phyloP scores from a whole-genome alignment of 2,329 filamentous ascomycete species.

The Chalaropsis thielavioides region DNA sequence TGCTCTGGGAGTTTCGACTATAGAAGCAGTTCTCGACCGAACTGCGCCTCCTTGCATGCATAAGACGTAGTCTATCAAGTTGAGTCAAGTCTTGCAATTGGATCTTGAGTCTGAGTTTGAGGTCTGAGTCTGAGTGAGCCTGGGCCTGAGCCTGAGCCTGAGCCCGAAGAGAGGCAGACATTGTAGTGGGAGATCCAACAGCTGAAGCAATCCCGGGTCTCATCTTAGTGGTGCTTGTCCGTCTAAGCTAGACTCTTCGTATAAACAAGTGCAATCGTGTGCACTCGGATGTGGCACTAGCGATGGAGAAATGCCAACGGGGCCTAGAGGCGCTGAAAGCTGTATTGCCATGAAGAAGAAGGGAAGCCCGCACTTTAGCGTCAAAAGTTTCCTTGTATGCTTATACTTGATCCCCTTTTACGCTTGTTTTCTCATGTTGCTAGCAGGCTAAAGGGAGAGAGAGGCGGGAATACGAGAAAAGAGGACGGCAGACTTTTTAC shows the following conservation, averaged over 20 bases:
- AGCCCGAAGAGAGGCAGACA: no score
- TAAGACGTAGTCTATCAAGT: not conserved
- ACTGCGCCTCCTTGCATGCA: not conserved
- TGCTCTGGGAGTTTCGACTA: not conserved
- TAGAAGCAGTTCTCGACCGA: not conserved
- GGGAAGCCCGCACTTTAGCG: not conserved
- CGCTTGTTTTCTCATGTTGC: not conserved
- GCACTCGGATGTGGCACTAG: not conserved
- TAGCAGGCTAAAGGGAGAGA: not conserved
- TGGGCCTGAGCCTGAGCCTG: no score
- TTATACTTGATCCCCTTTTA: no score
- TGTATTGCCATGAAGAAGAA: not conserved
- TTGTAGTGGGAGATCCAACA: no score
- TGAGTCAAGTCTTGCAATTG: not conserved
- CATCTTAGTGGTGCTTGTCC: not conserved
- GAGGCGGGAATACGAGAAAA: not conserved
- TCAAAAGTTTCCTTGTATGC: not conserved
- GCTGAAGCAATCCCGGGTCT: no score
- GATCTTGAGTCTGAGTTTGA: no score
- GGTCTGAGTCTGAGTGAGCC: no score
- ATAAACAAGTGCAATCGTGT: no score
- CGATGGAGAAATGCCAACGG: not conserved
- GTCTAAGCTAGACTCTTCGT: not conserved
- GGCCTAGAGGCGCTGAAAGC: not conserved
- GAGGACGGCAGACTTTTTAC: not conserved